Evolutionary conservation across 805 yeast species (phyloP), one percentile per base, ranked within the genome.

Genomic region (Scheffersomyces lignosus): DNA sequence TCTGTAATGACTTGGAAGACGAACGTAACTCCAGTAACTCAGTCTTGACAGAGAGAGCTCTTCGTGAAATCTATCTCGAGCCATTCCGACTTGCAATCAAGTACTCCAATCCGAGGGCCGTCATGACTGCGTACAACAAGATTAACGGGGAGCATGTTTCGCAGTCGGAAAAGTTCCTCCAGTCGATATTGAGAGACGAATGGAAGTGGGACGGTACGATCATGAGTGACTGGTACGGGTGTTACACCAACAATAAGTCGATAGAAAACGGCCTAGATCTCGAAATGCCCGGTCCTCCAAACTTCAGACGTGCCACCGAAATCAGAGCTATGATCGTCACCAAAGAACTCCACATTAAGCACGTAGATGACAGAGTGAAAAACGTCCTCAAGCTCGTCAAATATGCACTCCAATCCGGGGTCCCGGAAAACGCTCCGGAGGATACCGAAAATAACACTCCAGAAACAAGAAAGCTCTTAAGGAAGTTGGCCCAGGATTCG

Each of bases 251-350:
- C 17, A 59, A 58, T 28, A 45, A 44, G 3, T 49, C 62, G 5
- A 45, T 60, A 37, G 51, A 48, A 33, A 49, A 48, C 37, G 66
- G 66, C 3, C 49, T 60, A 38, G 64, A 60, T 39, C 46, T 60
- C 42, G 66, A 60, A 42, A 60, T 60, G 66, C 66, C 66, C 0
- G 66, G 66, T 8, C 62, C 62, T 10, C 44, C 64, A 2, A 39
- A 29, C 15, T 51, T 56, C 36, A 47, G 66, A 41, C 34, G 31
- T 3, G 31, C 33, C 4, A 38, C 31, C 4, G 41, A 45, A 15
- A 26, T 60, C 12, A 36, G 38, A 18, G 62, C 56, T 33, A 54
- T 54, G 62, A 34, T 60, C 4, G 36, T 36, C 15, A 45, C 60
- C 5, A 44, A 49, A 26, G 66, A 60, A 40, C 45, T 60, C 34